A percentile compares a stretch with the other conserved stretches of the same genome.
These are phyloP conservation scores for Hapsidospora chrysogenum DNA, from an alignment of 495 filamentous ascomycete species.

Conservation along the genomic window DNA sequence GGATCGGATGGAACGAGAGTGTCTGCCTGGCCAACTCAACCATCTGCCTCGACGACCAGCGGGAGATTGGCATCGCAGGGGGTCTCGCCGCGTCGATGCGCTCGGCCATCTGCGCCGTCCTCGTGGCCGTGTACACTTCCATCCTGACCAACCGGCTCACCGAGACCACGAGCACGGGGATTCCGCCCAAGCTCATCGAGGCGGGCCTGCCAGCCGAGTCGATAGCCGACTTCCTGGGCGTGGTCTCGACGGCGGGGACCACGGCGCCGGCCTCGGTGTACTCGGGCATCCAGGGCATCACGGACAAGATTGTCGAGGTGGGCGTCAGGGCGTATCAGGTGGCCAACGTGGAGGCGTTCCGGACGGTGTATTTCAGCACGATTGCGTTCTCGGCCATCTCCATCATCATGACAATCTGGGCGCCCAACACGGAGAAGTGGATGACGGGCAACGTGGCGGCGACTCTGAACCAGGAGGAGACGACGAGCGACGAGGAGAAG, in stretches of 20 bases:
- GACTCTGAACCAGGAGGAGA: too few relatives aligned
- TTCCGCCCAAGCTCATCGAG: constrained; percentile 15
- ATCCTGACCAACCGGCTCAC: constrained; percentile 23
- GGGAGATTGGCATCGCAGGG: constrained; percentile 26
- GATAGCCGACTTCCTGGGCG: constrained; percentile 16
- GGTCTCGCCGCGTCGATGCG: constrained; percentile 20
- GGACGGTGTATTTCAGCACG: constrained; percentile 28
- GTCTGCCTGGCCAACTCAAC: constrained; percentile 3
- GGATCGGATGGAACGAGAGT: too few relatives aligned
- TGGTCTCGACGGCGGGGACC: constrained; percentile 14
- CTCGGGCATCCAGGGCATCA: constrained; percentile 20
- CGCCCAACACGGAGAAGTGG: too few relatives aligned
- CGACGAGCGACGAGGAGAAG: too few relatives aligned
- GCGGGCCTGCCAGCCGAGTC: constrained; percentile 21
- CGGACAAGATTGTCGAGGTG: constrained; percentile 11
- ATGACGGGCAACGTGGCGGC: too few relatives aligned
- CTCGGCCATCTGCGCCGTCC: too few relatives aligned
- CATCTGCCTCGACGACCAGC: constrained; percentile 4
- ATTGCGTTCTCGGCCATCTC: too few relatives aligned
- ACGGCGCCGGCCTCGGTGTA: constrained; percentile 7
- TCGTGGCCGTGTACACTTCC: too few relatives aligned
- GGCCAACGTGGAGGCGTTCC: constrained; percentile 27
- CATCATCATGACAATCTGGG: too few relatives aligned
- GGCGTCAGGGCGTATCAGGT: constrained; percentile 12
- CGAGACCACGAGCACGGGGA: constrained; percentile 13